Evolutionary conservation across 2,329 filamentous ascomycete genomes (phyloP).

Genomic region (Aspergillus sp.): DNA sequence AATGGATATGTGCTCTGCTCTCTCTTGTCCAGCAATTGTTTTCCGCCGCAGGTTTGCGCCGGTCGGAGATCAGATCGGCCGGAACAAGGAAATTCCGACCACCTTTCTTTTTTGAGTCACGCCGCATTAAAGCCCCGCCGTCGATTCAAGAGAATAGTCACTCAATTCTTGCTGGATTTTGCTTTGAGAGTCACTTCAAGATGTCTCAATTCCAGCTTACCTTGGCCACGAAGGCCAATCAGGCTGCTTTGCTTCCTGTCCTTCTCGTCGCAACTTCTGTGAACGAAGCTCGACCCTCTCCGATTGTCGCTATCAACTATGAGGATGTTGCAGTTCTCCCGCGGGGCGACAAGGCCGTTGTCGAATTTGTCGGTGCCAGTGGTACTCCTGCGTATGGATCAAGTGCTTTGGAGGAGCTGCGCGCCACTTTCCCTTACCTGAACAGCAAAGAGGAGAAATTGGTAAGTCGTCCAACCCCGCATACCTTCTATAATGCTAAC

Average conservation of each 20-base stretch:
- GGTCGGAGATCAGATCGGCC: constrained; percentile 17
- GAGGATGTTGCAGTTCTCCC: constrained; percentile 38
- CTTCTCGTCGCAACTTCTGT: constrained; percentile 42
- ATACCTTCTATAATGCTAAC: constrained; percentile 1
- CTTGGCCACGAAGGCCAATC: constrained; percentile 42
- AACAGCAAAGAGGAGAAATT: constrained; percentile 37
- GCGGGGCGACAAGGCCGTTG: constrained; percentile 35
- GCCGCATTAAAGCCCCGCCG: constrained; percentile 19
- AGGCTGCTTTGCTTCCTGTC: constrained; percentile 41
- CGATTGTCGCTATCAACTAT: constrained; percentile 38
- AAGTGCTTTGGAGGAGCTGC: constrained; percentile 35
- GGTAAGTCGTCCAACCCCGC: constrained; percentile 23
- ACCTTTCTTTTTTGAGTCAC: constrained; percentile 7
- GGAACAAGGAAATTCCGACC: constrained; percentile 34
- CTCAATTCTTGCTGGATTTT: constrained; percentile 1
- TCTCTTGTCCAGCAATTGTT: constrained; percentile 23
- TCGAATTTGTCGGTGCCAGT: constrained; percentile 31
- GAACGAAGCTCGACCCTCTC: constrained; percentile 37
- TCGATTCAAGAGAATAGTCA: constrained; percentile 14
- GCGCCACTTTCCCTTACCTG: constrained; percentile 35
- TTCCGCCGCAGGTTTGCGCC: constrained; percentile 32
- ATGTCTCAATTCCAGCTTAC: constrained; percentile 37
- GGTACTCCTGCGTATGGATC: constrained; percentile 33
- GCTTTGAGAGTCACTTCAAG: constrained; percentile 15
- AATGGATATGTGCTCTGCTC: not conserved